Percentiles rank a stretch among this genome's conserved stretches.
These are phyloP conservation scores for Flaveria floridana DNA, from an alignment of 140 eudicot genomes.

Conservation along the genomic window DNA sequence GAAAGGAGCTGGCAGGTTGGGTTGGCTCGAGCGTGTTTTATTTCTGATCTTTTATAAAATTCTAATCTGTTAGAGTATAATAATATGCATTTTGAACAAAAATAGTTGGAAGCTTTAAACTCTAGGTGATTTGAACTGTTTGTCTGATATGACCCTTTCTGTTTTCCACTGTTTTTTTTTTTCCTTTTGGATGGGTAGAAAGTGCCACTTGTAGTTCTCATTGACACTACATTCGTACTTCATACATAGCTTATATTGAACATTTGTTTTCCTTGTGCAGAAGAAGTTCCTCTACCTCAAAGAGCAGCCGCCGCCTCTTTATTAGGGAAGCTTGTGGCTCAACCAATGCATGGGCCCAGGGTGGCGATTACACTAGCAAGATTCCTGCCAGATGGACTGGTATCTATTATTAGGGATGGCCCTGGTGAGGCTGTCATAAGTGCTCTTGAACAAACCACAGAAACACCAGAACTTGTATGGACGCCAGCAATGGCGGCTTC, in stretches of 20 bases:
- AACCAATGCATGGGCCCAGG: slow-evolving; percentile 99
- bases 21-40: neutral
- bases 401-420: slow-evolving; percentile 84
- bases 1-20: neutral
- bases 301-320: slow-evolving; percentile 95
- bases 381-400: slow-evolving; percentile 94
- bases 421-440: slow-evolving; percentile 96
- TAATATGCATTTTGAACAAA: neutral
- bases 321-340: slow-evolving; percentile 87
- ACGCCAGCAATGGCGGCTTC: slow-evolving; percentile 99
- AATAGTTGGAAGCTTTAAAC: neutral
- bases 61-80: neutral
- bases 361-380: slow-evolving; percentile 91
- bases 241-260: slow-evolving; percentile 1
- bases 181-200: neutral
- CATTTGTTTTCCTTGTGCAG: slow-evolving; percentile 43
- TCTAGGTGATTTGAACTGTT: neutral
- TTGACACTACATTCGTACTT: neutral
- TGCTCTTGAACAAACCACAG: slow-evolving; percentile 93
- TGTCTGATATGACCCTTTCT: neutral
- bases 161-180: neutral
- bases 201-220: neutral
- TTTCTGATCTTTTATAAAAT: neutral
- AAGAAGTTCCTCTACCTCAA: slow-evolving; percentile 87
- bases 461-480: slow-evolving; percentile 99